Evolutionary conservation across 495 filamentous ascomycete species (phyloP), one percentile per base, ranked within the genome.

Genomic region (Xylaria nigripes): DNA sequence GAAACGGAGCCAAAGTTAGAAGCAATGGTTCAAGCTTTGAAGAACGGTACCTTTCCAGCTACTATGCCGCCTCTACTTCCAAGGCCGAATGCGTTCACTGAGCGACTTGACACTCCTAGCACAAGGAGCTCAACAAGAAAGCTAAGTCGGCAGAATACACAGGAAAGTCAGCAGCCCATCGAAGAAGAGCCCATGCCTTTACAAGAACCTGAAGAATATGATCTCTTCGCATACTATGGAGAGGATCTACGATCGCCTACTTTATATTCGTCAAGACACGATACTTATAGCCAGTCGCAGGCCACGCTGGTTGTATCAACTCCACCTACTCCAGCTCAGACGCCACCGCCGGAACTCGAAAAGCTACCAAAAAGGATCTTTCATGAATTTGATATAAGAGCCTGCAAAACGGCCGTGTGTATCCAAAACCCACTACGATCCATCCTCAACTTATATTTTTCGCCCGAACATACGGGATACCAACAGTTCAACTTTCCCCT

Each of bases 381-480:
- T 38, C 63, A 71, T 45, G 69, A 65, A 6, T 63, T 77, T 38
- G 54, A 55, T 15, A 58, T 60, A 8, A 64, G 61, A 6, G 53
- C 50, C 21, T 56, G 62, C 12, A 68, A 71, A 32, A 70, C 74
- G 10, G 70, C 72, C 1, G 67, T 70, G 5, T 65, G 65, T 24
- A 61, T 70, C 12, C 74, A 77, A 46, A 76, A 76, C 54, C 60
- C 65, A 0, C 38, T 77, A 27, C 63, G 74, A 4, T 68, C 69
- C 9, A 61, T 74, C 19, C 61, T 76, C 0, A 64, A 61, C 9
- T 54, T 57, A 6, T 64, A 71, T 49, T 70, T 73, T 29, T 63
- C 72, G 0, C 58, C 68, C 2, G 68, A 67, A 32, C 61, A 66
- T 7, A 42, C 51, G 10, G 68, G 64, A 21, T 72, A 69, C 50